Evolutionary conservation across 163 green algal species (phyloP).

Genomic region (Botryococcus braunii): DNA sequence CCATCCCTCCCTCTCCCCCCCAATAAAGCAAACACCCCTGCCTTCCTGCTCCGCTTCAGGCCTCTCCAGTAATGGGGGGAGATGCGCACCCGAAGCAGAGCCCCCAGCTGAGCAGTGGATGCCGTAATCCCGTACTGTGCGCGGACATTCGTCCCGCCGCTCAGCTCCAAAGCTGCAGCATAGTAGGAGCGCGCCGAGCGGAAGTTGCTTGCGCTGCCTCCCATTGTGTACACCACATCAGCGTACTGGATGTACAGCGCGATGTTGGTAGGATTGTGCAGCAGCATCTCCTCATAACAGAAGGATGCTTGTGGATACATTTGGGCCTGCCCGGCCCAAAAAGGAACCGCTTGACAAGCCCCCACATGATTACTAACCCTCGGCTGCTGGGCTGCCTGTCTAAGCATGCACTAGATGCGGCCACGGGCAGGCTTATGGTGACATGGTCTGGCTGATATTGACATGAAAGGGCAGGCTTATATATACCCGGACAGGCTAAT

Average conservation of each 20-base stretch:
- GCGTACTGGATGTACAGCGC: constrained; percentile 41
- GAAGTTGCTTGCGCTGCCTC: constrained; percentile 18
- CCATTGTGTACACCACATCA: constrained; percentile 56
- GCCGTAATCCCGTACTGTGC: constrained; percentile 38
- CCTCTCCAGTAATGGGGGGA: neutral
- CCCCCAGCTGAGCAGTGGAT: constrained; percentile 24
- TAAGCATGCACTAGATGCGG: no score
- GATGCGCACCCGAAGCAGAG: constrained; percentile 9
- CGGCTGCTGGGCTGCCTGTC: no score
- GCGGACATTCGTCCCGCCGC: constrained; percentile 19
- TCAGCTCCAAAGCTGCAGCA: constrained; percentile 37
- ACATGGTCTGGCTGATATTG: no score
- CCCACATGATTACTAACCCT: no score
- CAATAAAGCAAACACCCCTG: neutral
- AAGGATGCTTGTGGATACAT: constrained; percentile 70
- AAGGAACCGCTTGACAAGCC: no score
- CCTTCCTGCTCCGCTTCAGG: neutral
- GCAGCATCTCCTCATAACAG: constrained; percentile 80
- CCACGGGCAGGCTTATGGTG: no score
- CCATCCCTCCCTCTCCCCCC: no score
- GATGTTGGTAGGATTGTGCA: constrained; percentile 46
- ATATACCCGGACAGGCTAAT: no score
- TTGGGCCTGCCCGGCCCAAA: constrained; percentile 35
- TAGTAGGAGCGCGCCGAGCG: constrained; percentile 29
- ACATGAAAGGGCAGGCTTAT: no score